Base-by-base conservation (phyloP, 768 basidiomycete genomes). In the Mycena venus region DNA sequence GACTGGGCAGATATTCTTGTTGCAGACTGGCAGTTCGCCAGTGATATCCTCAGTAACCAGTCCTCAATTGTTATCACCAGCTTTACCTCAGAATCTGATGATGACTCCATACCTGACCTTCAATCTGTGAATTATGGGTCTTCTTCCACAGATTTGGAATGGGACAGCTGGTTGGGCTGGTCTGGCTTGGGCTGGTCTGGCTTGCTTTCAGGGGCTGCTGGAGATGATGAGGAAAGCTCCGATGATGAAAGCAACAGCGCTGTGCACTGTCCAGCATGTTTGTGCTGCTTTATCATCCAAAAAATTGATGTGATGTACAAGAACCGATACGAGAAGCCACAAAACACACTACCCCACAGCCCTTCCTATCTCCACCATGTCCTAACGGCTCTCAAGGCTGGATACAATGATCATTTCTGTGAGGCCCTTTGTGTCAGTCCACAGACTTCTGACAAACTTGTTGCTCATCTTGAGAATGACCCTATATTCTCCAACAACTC, bases 361-460 rank as follows among this genome's bases (percentile, higher is more conserved):
- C 44, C 44, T 15, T 47, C 44, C 10, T 47, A 47, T n/a, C 44
- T 55, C 12, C 25, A 55, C 53, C 53, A 55, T 15, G 53, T 55
- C 53, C 29, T 55, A 2, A 55, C 53, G 3, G 53, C 53, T 5
- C 53, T 55, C 25, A 82, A 83, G 58, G 25, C 66, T 23, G 17
- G 56, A 6, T 42, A 78, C 4, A 78, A 81, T 1, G 76, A 81
- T 59, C 79, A 67, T 21, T 85, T 85, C 77, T 82, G 82, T 17
- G 47, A 76, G 25, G 65, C 78, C 10, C 78, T 85, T 11, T 80
- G 81, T 14, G 71, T 86, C 36, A 73, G 74, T 10, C 83, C 85
- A 1, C n/a, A 5, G 19, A 83, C 84, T 14, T 86, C 86, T 72
- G 83, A 86, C 72, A 11, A 19, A 15, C 73, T 86, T 36, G 70